Base-by-base conservation (phyloP, 1,284 basidiomycete genomes). In the Inonotus obliquus region DNA sequence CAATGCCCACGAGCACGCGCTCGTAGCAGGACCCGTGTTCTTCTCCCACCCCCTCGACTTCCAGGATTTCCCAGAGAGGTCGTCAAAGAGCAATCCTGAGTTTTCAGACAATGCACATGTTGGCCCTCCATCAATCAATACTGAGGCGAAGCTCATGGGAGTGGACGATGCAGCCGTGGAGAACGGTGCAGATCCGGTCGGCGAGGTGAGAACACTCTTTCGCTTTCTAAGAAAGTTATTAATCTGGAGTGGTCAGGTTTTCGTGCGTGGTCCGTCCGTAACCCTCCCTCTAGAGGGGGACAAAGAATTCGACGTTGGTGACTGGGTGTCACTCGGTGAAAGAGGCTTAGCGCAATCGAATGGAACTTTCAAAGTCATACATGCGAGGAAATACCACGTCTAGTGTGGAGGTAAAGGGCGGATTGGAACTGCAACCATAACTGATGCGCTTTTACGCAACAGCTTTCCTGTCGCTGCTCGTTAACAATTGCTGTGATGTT, bases 21-120 rank as follows among this genome's bases (percentile, higher is more conserved):
- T 83, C 27, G 82, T 85, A 38, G 76, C 83, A 4, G 89, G 84
- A 4, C 90, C 90, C 0, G 74, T 91, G 23, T 78, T 91, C 49
- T 87, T 89, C 4, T 83, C 87, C 2, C 86, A 91, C 67, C 81
- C 88, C 0, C 79, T 89, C 48, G 90, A 92, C 69, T 72, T 92
- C 53, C 90, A 92, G 72, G 79, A 83, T 17, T 85, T 92, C 72
- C 77, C 81, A 1, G 54, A 58, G 48, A 35, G 51, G 54, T 17
- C 65, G 52, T 59, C 59, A 54, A 14, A 67, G 4, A 63, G 65
- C 13, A 67, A 73, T 17, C 71, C 74, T 14, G 67, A 71, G 2
- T 69, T 73, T 63, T 66, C 68, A 23, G 73, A 75, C 19, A 63
- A 75, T 2, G 83, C 85, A 1, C 85, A 87, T 66, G 81, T 83